Conservation (phyloP, 2,329 filamentous ascomycete species). For the Cladosporium sp. region DNA sequence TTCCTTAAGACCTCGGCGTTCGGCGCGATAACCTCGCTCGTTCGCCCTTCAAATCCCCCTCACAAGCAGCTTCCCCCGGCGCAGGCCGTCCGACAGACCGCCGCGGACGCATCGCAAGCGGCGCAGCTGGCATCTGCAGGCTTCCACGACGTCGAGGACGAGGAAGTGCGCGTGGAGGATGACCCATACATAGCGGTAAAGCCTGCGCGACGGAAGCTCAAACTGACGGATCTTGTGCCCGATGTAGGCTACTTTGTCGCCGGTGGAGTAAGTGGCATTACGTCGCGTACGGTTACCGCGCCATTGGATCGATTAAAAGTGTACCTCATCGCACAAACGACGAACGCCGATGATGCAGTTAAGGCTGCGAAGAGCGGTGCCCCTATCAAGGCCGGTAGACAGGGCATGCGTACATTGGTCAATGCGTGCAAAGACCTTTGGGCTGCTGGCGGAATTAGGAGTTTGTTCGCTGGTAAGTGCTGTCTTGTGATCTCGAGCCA, state of each 20-base stretch:
- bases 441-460: slow-evolving; percentile 78
- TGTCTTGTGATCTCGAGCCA: background rate
- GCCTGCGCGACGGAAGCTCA: slow-evolving; percentile 35
- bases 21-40: slow-evolving; percentile 63
- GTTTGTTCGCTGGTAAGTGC: slow-evolving; percentile 81
- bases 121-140: slow-evolving; percentile 6
- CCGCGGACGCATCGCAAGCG: slow-evolving; percentile 5
- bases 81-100: background rate
- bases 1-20: slow-evolving; percentile 70
- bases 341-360: slow-evolving; percentile 55
- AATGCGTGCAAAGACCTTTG: slow-evolving; percentile 75
- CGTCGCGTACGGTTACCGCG: slow-evolving; percentile 91
- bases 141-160: slow-evolving; percentile 13
- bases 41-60: slow-evolving; percentile 17
- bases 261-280: slow-evolving; percentile 87
- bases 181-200: slow-evolving; percentile 32
- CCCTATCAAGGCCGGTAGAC: slow-evolving; percentile 59
- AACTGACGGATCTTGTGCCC: slow-evolving; percentile 61
- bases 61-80: slow-evolving; percentile 12
- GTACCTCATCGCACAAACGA: slow-evolving; percentile 90
- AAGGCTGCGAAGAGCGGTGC: slow-evolving; percentile 67
- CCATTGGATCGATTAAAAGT: slow-evolving; percentile 96
- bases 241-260: slow-evolving; percentile 97
- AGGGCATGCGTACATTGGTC: slow-evolving; percentile 64
- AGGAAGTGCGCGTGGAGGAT: slow-evolving; percentile 18